Evolutionary conservation across 2,329 filamentous ascomycete genomes (phyloP).

Genomic region (Pseudogymnoascus sp.): DNA sequence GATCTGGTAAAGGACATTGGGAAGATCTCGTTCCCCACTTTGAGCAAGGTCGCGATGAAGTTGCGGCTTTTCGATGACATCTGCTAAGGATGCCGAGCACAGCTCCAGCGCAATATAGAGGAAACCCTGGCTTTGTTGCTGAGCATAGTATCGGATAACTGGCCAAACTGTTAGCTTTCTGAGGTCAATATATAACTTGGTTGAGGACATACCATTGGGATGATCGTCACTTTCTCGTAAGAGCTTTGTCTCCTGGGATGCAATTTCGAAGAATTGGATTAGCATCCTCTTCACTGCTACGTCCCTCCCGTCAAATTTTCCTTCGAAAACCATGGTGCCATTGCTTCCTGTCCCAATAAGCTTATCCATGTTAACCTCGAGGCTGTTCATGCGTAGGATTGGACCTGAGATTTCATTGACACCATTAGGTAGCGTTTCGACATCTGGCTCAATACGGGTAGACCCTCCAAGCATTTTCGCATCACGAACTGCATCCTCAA

Average conservation of each 20-base stretch:
- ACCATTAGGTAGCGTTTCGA: slow-evolving; percentile 50
- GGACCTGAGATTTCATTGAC: slow-evolving; percentile 53
- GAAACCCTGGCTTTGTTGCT: slow-evolving; percentile 81
- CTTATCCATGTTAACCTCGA: slow-evolving; percentile 57
- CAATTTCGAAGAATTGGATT: slow-evolving; percentile 91
- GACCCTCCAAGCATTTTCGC: slow-evolving; percentile 50
- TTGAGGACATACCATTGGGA: slow-evolving; percentile 57
- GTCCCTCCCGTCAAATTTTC: slow-evolving; percentile 86
- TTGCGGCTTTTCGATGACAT: slow-evolving; percentile 73
- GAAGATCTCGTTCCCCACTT: slow-evolving; percentile 67
- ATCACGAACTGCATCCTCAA: slow-evolving; percentile 54
- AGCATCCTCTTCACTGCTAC: slow-evolving; percentile 97
- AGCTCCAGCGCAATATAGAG: slow-evolving; percentile 94
- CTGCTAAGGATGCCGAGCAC: slow-evolving; percentile 87
- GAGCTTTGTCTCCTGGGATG: slow-evolving; percentile 85
- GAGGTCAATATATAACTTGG: not conserved
- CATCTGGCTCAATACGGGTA: slow-evolving; percentile 52
- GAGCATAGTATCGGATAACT: slow-evolving; percentile 94
- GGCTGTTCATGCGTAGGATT: slow-evolving; percentile 54
- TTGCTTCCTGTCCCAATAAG: slow-evolving; percentile 78
- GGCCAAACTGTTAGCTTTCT: slow-evolving; percentile 22
- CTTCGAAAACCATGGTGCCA: slow-evolving; percentile 91
- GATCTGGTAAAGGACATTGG: slow-evolving; percentile 78
- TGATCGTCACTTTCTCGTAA: slow-evolving; percentile 92
- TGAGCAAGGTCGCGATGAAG: slow-evolving; percentile 62